Conservation (phyloP, 805 yeast species). For the Danielia reshetovae region DNA sequence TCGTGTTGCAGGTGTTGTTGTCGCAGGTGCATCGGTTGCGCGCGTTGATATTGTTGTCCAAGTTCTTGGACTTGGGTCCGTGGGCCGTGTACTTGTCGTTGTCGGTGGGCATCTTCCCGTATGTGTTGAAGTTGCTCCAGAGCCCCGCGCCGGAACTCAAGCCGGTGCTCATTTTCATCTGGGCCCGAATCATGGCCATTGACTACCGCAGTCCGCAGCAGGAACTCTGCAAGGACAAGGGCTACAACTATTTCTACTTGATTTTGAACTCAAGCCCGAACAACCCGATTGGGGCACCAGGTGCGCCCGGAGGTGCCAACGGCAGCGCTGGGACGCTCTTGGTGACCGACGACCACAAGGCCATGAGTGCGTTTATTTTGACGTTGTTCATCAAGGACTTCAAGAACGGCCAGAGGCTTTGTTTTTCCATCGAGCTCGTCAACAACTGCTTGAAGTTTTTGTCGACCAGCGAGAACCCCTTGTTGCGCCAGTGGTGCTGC, state of each 20-base stretch:
- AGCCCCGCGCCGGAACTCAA: conserved; percentile 94
- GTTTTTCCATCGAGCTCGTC: conserved; percentile 71
- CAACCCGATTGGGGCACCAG: conserved; percentile 28
- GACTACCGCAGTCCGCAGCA: conserved; percentile 88
- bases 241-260: conserved; percentile 80
- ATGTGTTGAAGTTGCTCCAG: conserved; percentile 82
- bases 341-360: conserved; percentile 79
- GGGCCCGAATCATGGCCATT: conserved; percentile 98
- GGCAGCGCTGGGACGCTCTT: conserved; percentile 25
- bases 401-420: conserved; percentile 72
- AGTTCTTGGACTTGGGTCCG: conserved; percentile 90
- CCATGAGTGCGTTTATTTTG: conserved; percentile 90
- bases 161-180: conserved; percentile 90
- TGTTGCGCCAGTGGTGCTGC: conserved; percentile 90
- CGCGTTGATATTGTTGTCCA: conserved; percentile 77
- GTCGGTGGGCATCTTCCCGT: conserved; percentile 94
- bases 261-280: conserved; percentile 52
- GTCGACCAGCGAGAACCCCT: conserved; percentile 73
- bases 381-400: conserved; percentile 81
- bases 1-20: conserved; percentile 84
- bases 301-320: conserved; percentile 26
- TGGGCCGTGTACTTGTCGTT: conserved; percentile 95
- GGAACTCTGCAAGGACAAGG: conserved; percentile 87
- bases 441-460: conserved; percentile 63
- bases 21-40: conserved; percentile 93